Conservation (phyloP, 1,284 basidiomycete species). For the Entoloma clypeatum region DNA sequence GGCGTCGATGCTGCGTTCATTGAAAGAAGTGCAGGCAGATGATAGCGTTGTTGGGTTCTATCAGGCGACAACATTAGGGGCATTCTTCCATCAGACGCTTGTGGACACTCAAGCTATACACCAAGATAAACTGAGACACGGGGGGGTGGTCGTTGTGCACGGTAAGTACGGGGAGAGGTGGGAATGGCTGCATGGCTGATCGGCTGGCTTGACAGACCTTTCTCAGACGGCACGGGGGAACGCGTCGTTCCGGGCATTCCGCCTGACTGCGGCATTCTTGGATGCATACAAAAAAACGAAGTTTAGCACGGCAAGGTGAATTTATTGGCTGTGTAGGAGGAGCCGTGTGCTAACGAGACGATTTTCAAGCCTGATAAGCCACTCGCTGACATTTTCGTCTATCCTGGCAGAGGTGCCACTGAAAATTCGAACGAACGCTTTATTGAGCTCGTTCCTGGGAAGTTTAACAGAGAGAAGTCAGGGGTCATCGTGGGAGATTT, state of each 20-base stretch:
- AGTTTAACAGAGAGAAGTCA: conserved; percentile 51
- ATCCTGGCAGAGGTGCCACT: conserved; percentile 91
- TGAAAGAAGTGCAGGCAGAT: conserved; percentile 91
- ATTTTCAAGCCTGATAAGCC: conserved; percentile 67
- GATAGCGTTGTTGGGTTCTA: conserved; percentile 97
- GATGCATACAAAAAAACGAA: conserved; percentile 83
- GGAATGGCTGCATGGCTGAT: background rate
- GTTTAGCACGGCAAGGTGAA: conserved; percentile 83
- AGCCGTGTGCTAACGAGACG: conserved; percentile 10
- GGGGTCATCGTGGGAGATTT: conserved; percentile 33
- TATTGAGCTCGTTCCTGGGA: conserved; percentile 83
- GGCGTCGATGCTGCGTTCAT: conserved; percentile 77
- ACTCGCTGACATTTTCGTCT: conserved; percentile 85
- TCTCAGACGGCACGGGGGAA: conserved; percentile 81
- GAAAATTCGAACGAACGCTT: conserved; percentile 82
- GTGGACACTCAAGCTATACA: conserved; percentile 86
- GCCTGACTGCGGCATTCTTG: conserved; percentile 80
- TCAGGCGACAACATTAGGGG: conserved; percentile 85
- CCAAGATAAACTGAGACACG: conserved; percentile 76
- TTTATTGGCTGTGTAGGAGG: conserved; percentile 15
- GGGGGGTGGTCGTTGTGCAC: conserved; percentile 88
- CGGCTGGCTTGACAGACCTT: conserved; percentile 43
- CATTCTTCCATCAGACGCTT: conserved; percentile 89
- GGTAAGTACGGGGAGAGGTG: conserved; percentile 46
- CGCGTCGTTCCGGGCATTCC: conserved; percentile 89